These are phyloP conservation scores for Endoconidiophora polonica DNA, from an alignment of 2,329 filamentous ascomycete genomes.

Conservation along the genomic window DNA sequence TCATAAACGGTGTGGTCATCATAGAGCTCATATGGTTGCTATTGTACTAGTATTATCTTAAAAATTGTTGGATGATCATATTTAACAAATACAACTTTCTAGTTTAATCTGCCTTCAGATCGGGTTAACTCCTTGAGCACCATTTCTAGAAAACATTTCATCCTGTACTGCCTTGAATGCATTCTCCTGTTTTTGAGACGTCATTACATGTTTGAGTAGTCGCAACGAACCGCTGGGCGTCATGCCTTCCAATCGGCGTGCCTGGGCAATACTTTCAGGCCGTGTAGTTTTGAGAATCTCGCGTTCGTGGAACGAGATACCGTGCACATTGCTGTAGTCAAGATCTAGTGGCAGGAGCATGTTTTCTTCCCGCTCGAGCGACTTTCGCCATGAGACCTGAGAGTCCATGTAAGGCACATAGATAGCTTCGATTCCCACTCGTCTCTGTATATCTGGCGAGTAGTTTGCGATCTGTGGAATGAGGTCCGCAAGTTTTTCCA, in stretches of 20 bases:
- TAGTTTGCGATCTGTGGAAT: conserved; percentile 42
- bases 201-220: conserved; percentile 43
- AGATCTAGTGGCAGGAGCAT: conserved; percentile 55
- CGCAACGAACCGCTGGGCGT: conserved; percentile 43
- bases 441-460: conserved; percentile 40
- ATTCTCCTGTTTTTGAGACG: conserved; percentile 7
- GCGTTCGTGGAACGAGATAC: conserved; percentile 67
- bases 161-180: conserved; percentile 7
- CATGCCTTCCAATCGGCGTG: conserved; percentile 68
- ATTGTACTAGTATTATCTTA: no score
- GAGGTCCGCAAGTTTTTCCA: conserved; percentile 38
- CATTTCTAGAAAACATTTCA: neutral
- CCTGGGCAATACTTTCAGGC: conserved; percentile 80
- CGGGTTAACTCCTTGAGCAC: neutral
- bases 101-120: neutral
- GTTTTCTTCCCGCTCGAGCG: conserved; percentile 60
- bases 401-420: conserved; percentile 76
- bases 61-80: no score
- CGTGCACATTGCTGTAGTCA: conserved; percentile 57
- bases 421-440: conserved; percentile 64
- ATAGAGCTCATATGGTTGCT: no score
- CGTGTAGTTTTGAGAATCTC: conserved; percentile 49
- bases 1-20: no score
- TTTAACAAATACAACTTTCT: neutral
- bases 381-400: conserved; percentile 48